Evolutionary conservation across 73 alveolate species (phyloP), one percentile per base, ranked within the genome.

Genomic region (Paraurostyla sp.): DNA sequence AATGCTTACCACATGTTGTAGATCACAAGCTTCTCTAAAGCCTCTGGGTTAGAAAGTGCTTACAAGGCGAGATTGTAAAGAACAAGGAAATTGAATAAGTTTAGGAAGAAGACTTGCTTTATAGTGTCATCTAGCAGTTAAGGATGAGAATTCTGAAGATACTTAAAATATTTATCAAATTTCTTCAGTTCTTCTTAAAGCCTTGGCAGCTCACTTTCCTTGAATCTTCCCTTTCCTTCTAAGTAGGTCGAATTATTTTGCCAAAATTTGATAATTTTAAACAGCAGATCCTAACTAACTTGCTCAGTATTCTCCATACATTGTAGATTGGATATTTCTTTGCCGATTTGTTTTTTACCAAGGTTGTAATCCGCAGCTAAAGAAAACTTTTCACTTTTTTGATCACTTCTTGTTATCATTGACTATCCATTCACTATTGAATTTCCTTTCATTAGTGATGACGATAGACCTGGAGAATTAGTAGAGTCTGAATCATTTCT

Each of bases 1-100:
- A 73, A 73, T 48, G 87, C 43, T 27, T 73, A 30, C 87, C 87
- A 73, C 87, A 73, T 73, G 36, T 73, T 73, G 33, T 48, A 43
- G 35, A 25, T 48, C 3, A 22, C 20, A 7, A 73, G 6, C 27
- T 48, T 73, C 46, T 40, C 87, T 22, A 73, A 43, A 3, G 71
- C 71, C 6, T 73, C 87, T 43, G 87, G 87, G 42, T 73, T 73
- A 45, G 62, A 32, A 2, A 50, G 0, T 71, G 46, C 46, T 11
- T 23, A 7, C 29, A 73, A 29, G 9, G 87, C 87, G 3, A 73
- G 23, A 32, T 73, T 43, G 27, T 81, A 81, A 9, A 58, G 68
- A 3, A 81, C 82, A 4, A 81, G 25, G 81, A 81, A 40, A 30
- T 81, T 81, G 33, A 25, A 81, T 15, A 81, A n/a, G 22, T 62